Percentiles rank a stretch among this genome's conserved stretches.
Evolutionary conservation across 176 grass and related monocot species (phyloP).

Genomic region (Carex cristatella): DNA sequence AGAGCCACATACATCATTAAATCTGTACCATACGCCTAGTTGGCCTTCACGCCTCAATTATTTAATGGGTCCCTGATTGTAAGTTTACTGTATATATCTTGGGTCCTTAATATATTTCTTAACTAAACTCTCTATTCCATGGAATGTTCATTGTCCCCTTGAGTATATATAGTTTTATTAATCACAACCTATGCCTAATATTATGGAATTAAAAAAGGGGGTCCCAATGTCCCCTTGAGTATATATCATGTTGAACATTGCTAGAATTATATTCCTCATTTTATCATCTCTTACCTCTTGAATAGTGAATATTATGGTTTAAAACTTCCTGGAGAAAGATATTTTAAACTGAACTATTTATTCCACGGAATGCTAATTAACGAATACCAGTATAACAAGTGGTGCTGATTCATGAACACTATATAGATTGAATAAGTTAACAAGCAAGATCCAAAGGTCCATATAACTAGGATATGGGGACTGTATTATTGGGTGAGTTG

Average conservation of each 20-base stretch:
- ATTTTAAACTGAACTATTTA: neutral
- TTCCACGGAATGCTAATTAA: neutral
- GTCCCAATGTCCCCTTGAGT: neutral
- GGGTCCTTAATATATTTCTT: neutral
- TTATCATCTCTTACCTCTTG: neutral
- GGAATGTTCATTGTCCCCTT: neutral
- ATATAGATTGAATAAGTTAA: neutral
- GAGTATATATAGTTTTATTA: neutral
- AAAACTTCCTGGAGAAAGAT: neutral
- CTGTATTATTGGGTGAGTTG: neutral
- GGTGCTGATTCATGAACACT: neutral
- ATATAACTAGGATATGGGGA: neutral
- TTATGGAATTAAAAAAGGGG: neutral
- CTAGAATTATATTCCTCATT: neutral
- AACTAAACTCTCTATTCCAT: neutral
- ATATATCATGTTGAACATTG: neutral
- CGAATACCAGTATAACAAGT: neutral
- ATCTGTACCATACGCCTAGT: neutral
- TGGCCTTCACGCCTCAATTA: neutral
- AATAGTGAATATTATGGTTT: neutral
- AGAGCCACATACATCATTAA: neutral
- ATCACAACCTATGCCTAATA: neutral
- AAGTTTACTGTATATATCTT: neutral
- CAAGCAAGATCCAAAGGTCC: neutral
- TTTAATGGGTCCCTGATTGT: slow-evolving; percentile 7